Base-by-base conservation (phyloP, 176 grass and related monocot genomes). In the Eleusine indica region DNA sequence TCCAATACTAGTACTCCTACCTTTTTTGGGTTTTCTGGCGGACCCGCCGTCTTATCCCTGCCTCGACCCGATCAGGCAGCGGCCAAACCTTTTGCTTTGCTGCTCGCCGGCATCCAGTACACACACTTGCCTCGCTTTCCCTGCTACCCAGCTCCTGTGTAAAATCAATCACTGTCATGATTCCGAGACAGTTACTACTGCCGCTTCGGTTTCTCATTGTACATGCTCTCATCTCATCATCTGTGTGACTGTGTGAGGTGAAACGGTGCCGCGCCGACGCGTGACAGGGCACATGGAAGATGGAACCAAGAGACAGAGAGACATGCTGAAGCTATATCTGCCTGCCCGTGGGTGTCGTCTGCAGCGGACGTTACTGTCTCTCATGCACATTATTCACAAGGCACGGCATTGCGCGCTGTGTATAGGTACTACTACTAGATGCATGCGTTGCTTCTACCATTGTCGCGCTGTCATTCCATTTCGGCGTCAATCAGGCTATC, bases 271-370 rank as follows among this genome's bases (percentile, higher is more conserved):
- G 37, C 67, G 66, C 84, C 75, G 84, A 79, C 83, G 74, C 9
- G 61, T 58, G 56, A 51, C 38, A 73, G 83, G 60, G 75, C 75
- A 76, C 52, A 82, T 82, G 80, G 42, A 21, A 18, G 25, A 25
- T 25, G 25, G 29, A 14, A 18, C 4, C 58, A 3, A 62, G 58
- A 2, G 58, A 62, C 58, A 62, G 2, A 28, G 21, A 3, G n/a
- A 62, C 58, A 62, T 11, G 58, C 58, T 62, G 19, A 28, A 61
- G 21, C 57, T 61, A 22, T n/a, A 58, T 6, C 16, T 54, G 18
- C 56, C 4, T 21, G 57, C 9, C 21, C 57, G 57, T 7, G 7
- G 21, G 57, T 61, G 57, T 61, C 57, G 8, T 61, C 57, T 61
- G 44, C 9, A 47, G 44, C 11, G 44, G 11, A 47, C 44, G 42